Percentiles rank a stretch among this genome's conserved stretches.
These are phyloP conservation scores for Cryoendolithus antarcticus DNA, from an alignment of 2,329 filamentous ascomycete species.

Conservation along the genomic window DNA sequence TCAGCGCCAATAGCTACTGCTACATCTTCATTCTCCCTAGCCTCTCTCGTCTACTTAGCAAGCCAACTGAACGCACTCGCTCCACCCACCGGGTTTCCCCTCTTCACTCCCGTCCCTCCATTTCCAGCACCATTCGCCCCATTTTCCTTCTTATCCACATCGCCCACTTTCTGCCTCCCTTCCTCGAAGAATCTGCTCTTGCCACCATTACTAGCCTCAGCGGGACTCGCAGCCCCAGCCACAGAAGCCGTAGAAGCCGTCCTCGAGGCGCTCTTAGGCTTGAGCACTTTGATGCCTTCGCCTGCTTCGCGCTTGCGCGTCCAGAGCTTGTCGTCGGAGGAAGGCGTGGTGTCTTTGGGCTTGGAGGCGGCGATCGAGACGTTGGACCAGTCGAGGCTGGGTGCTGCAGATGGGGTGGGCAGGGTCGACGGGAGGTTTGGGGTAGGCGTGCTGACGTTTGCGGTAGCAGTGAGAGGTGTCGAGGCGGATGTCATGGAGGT, in stretches of 20 bases:
- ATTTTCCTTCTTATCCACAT: slow-evolving; percentile 5
- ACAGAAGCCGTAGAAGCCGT: slow-evolving; percentile 28
- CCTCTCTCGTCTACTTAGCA: slow-evolving; percentile 8
- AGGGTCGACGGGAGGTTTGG: no score
- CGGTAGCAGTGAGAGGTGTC: slow-evolving; percentile 1
- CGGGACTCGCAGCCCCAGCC: slow-evolving; percentile 10
- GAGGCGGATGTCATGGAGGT: slow-evolving; percentile 3
- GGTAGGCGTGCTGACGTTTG: not conserved
- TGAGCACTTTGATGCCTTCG: slow-evolving; percentile 75
- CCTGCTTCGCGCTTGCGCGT: no score
- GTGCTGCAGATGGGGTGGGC: slow-evolving; percentile 6
- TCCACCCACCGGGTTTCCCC: slow-evolving; percentile 70
- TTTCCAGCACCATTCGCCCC: slow-evolving; percentile 5
- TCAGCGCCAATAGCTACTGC: no score
- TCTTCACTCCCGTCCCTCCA: slow-evolving; percentile 14
- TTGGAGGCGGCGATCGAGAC: slow-evolving; percentile 52
- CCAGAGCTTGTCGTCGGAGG: no score
- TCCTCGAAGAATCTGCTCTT: slow-evolving; percentile 40
- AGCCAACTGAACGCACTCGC: slow-evolving; percentile 92
- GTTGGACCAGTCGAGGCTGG: slow-evolving; percentile 4
- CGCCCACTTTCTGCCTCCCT: slow-evolving; percentile 24
- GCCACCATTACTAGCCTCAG: slow-evolving; percentile 8
- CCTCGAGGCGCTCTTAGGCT: slow-evolving; percentile 55
- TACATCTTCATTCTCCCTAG: no score
- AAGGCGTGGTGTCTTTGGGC: slow-evolving; percentile 41